Percentiles rank a stretch among this genome's conserved stretches.
Evolutionary conservation across 805 yeast genomes (phyloP).

Genomic region (Metschnikowia colocasiae): DNA sequence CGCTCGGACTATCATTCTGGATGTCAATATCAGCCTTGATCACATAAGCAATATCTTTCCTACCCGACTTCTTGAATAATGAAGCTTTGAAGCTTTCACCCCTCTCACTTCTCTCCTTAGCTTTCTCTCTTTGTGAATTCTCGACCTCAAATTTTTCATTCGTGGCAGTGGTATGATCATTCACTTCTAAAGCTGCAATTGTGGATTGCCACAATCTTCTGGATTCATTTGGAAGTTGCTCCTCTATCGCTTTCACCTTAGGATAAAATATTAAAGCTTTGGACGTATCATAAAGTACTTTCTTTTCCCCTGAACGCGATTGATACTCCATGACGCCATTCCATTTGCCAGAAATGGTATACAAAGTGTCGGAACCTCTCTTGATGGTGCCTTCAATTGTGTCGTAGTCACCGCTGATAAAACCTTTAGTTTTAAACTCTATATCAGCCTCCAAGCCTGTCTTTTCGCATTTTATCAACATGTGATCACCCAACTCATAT

Average conservation of each 20-base stretch:
- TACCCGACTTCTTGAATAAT: constrained; percentile 44
- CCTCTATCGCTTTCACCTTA: constrained; percentile 67
- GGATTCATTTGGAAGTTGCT: constrained; percentile 81
- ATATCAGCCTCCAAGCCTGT: constrained; percentile 67
- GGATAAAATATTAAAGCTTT: constrained; percentile 58
- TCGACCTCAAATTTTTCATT: constrained; percentile 85
- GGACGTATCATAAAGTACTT: constrained; percentile 42
- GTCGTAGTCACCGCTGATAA: constrained; percentile 88
- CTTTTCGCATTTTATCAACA: constrained; percentile 64
- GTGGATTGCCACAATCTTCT: constrained; percentile 81
- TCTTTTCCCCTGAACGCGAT: constrained; percentile 43
- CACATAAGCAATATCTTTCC: not conserved
- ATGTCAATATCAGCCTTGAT: constrained; percentile 5
- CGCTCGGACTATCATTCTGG: not conserved
- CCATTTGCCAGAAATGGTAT: constrained; percentile 87
- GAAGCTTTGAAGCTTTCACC: constrained; percentile 81
- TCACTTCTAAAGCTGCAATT: constrained; percentile 68
- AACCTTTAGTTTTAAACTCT: constrained; percentile 93
- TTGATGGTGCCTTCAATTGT: constrained; percentile 71
- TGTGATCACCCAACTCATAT: constrained; percentile 89
- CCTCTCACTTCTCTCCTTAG: constrained; percentile 59
- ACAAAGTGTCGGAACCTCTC: constrained; percentile 47
- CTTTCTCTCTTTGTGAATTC: constrained; percentile 72
- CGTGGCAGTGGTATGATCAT: constrained; percentile 83
- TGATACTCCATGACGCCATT: constrained; percentile 76